Percentiles rank a stretch among this genome's conserved stretches.
Evolutionary conservation across 225 moss, liverwort and hornwort species (phyloP).

Genomic region (Physcomitrium patens): DNA sequence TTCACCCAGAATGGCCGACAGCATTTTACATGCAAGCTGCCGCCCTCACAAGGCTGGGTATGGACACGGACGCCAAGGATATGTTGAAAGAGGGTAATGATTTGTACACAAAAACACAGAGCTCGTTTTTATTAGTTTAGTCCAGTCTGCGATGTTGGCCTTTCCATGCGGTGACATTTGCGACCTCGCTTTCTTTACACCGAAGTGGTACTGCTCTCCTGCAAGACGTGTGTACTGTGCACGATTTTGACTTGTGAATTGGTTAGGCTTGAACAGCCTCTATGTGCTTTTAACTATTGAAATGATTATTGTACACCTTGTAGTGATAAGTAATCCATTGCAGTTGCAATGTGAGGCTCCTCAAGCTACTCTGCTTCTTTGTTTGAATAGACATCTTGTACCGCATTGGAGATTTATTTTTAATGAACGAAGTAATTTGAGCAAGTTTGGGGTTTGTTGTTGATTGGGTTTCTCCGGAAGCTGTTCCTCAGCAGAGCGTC

Average conservation of each 20-base stretch:
- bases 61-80: conserved; percentile 95
- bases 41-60: conserved; percentile 82
- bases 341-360: conserved; percentile 20
- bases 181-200: conserved; percentile 11
- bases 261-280: conserved; percentile 11
- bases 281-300: conserved; percentile 14
- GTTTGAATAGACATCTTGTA: conserved; percentile 8
- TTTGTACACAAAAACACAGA: conserved; percentile 80
- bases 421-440: no score
- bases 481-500: no score
- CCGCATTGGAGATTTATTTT: no score
- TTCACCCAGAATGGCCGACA: conserved; percentile 93
- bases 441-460: no score
- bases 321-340: conserved; percentile 19
- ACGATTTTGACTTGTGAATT: conserved; percentile 37
- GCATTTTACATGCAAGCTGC: conserved; percentile 98
- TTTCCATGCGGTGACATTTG: conserved; percentile 12
- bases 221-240: conserved; percentile 32
- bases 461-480: no score
- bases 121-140: conserved; percentile 51
- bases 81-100: conserved; percentile 89
- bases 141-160: conserved; percentile 6
- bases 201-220: conserved; percentile 13
- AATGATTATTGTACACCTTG: background rate
- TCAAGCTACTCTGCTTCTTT: conserved; percentile 16